Percentiles rank a stretch among this genome's conserved stretches.
These are phyloP conservation scores for Hypoxylon lienhwacheense DNA, from an alignment of 495 filamentous ascomycete genomes.

Conservation along the genomic window DNA sequence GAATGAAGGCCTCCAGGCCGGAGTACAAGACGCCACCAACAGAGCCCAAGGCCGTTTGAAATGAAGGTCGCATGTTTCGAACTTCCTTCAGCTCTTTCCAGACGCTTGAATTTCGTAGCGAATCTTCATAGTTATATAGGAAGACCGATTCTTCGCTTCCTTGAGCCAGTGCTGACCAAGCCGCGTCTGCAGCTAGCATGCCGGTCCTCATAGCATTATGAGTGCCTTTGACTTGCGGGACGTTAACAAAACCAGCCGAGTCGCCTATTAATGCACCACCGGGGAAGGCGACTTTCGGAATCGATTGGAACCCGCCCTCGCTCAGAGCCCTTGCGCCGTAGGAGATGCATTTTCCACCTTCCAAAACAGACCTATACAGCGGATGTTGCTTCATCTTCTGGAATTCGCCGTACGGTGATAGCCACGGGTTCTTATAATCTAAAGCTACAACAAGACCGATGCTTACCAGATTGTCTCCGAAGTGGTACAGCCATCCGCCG, in stretches of 20 bases:
- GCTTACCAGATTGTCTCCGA: constrained; percentile 94
- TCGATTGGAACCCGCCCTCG: constrained; percentile 96
- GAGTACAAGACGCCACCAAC: constrained; percentile 92
- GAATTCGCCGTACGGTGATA: constrained; percentile 94
- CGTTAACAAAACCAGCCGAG: constrained; percentile 94
- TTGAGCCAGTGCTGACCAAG: constrained; percentile 71
- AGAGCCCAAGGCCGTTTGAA: constrained; percentile 80
- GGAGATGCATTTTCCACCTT: constrained; percentile 96
- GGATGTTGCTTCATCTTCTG: constrained; percentile 99
- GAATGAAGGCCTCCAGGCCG: constrained; percentile 83
- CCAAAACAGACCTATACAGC: constrained; percentile 74
- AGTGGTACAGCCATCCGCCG: constrained; percentile 98
- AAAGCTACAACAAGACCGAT: constrained; percentile 91
- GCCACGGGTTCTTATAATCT: constrained; percentile 96
- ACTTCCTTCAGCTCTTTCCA: constrained; percentile 95
- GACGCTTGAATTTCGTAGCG: constrained; percentile 81
- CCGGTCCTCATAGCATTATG: constrained; percentile 97
- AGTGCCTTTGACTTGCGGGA: constrained; percentile 98
- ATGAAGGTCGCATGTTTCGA: constrained; percentile 95
- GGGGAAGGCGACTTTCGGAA: constrained; percentile 94
- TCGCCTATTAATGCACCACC: constrained; percentile 96
- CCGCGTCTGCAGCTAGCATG: constrained; percentile 92
- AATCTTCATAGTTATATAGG: constrained; percentile 91
- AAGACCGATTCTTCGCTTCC: constrained; percentile 71
- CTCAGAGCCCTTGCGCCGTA: constrained; percentile 93